Conservation (phyloP, 2,329 filamentous ascomycete species). For the Aspergillus unguis region DNA sequence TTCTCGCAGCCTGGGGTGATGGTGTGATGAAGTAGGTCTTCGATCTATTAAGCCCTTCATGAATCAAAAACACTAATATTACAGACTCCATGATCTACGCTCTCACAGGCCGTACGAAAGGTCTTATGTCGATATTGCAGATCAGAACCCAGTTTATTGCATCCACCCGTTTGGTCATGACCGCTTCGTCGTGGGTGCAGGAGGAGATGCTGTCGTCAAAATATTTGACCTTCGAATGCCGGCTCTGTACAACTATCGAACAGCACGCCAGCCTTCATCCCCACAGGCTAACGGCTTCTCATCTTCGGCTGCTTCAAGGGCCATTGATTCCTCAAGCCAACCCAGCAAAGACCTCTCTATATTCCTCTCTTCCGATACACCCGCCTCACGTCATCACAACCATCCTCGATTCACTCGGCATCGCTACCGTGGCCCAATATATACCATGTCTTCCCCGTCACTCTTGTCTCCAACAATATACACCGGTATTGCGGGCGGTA, state of each 20-base stretch:
- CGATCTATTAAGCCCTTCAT: neutral
- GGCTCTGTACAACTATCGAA: constrained; percentile 33
- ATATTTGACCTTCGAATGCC: constrained; percentile 59
- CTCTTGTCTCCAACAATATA: constrained; percentile 46
- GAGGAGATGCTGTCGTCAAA: constrained; percentile 58
- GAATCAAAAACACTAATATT: neutral
- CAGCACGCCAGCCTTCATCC: constrained; percentile 19
- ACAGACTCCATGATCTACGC: constrained; percentile 59
- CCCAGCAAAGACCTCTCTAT: constrained; percentile 41
- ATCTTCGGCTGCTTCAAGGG: neutral
- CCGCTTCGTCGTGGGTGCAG: constrained; percentile 55
- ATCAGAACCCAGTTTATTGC: constrained; percentile 58
- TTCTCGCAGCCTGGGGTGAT: constrained; percentile 60
- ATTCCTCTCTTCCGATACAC: constrained; percentile 37
- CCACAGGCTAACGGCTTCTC: neutral
- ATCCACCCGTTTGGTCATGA: constrained; percentile 56
- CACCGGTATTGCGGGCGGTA: constrained; percentile 41
- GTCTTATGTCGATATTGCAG: constrained; percentile 55
- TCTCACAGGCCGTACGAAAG: constrained; percentile 47
- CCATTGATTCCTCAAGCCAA: neutral
- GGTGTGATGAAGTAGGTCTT: constrained; percentile 45
- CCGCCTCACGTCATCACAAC: constrained; percentile 8
- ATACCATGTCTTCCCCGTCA: constrained; percentile 45
- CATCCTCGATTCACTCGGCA: constrained; percentile 14
- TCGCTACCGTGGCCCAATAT: constrained; percentile 44